Conservation (phyloP, 2,329 filamentous ascomycete species). For the Calonectria naviculata region DNA sequence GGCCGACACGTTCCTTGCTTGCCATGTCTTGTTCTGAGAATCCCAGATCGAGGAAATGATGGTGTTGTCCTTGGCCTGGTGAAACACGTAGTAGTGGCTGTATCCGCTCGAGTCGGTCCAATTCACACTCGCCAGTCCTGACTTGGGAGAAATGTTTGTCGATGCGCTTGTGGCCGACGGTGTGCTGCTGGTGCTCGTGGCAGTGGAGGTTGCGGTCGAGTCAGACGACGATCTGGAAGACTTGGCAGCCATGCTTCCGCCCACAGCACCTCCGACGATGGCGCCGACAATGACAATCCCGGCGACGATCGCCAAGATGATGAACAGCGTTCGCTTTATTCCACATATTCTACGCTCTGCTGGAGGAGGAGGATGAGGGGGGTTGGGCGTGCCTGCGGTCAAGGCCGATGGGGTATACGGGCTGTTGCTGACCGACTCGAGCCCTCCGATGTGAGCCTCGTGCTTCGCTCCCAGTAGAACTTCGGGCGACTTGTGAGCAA, state of each 20-base stretch:
- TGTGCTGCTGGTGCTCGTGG: not conserved
- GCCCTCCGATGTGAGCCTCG: not conserved
- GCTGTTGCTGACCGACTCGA: not conserved
- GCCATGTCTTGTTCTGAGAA: conserved; percentile 8
- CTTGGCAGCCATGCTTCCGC: not conserved
- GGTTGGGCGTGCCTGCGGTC: too few species aligned
- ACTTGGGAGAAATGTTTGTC: not conserved
- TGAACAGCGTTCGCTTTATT: not conserved
- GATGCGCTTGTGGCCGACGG: not conserved
- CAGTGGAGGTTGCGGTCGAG: not conserved
- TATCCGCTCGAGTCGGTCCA: conserved; percentile 13
- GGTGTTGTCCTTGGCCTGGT: not conserved
- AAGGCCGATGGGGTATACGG: not conserved
- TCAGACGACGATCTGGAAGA: not conserved
- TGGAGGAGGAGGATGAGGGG: too few species aligned
- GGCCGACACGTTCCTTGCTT: not conserved
- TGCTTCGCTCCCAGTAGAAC: not conserved
- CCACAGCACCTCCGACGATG: conserved; percentile 13
- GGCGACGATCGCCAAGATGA: not conserved
- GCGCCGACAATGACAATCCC: conserved; percentile 1
- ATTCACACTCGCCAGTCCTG: not conserved
- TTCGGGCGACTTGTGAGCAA: not conserved
- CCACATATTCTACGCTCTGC: conserved; percentile 7
- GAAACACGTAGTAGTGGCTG: conserved; percentile 14
- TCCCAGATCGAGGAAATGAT: conserved; percentile 8